Conservation (phyloP, 371 early-diverging fungal species). For the Dentiscutata heterogama region DNA sequence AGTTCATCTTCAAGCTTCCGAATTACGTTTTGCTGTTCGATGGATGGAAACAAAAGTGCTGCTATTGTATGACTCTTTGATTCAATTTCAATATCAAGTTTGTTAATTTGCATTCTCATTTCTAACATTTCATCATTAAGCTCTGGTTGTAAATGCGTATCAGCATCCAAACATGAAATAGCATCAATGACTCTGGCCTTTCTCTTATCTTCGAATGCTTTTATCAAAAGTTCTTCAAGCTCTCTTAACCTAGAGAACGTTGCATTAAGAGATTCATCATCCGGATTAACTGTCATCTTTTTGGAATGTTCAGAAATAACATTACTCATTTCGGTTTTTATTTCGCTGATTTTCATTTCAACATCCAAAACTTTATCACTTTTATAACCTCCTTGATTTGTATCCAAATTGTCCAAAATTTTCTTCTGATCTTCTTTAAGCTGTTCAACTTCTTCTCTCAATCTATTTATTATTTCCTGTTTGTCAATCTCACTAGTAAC, state of each 20-base stretch:
- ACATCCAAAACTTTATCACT: slow-evolving; percentile 49
- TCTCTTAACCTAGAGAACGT: slow-evolving; percentile 28
- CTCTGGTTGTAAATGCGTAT: background rate
- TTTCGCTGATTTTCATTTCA: slow-evolving; percentile 47
- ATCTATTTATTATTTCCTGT: slow-evolving; percentile 34
- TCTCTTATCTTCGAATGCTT: slow-evolving; percentile 34
- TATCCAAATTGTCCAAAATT: slow-evolving; percentile 41
- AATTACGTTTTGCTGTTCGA: slow-evolving; percentile 40
- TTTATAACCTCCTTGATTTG: slow-evolving; percentile 47
- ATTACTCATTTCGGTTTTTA: slow-evolving; percentile 54
- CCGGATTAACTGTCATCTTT: slow-evolving; percentile 40
- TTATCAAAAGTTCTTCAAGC: slow-evolving; percentile 15
- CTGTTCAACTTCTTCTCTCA: slow-evolving; percentile 25
- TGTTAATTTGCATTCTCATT: slow-evolving; percentile 38
- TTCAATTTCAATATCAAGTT: slow-evolving; percentile 39
- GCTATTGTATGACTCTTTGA: slow-evolving; percentile 46
- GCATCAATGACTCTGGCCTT: slow-evolving; percentile 24
- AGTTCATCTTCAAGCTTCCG: slow-evolving; percentile 34
- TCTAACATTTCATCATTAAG: slow-evolving; percentile 7
- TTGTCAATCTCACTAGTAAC: slow-evolving; percentile 37
- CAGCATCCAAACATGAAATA: slow-evolving; percentile 16
- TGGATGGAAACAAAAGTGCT: slow-evolving; percentile 32
- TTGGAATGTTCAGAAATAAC: slow-evolving; percentile 57
- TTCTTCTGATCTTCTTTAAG: slow-evolving; percentile 45
- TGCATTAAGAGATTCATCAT: background rate